Evolutionary conservation across 2,329 filamentous ascomycete species (phyloP), one percentile per base, ranked within the genome.

Genomic region (Aspergillus ustus): DNA sequence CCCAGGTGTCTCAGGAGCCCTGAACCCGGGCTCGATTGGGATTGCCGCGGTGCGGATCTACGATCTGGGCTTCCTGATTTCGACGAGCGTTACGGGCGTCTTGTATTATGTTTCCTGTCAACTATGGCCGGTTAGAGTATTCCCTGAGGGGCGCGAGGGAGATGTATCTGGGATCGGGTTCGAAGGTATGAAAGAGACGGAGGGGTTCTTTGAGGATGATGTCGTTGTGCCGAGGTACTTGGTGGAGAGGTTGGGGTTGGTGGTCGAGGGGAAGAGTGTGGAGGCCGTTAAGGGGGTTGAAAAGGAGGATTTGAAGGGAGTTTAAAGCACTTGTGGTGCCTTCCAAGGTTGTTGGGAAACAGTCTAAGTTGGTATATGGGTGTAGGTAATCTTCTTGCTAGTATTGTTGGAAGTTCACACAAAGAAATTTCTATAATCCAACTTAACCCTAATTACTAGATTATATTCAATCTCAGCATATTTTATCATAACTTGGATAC

Each of bases 151-250:
- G 22, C 13, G 34, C 8, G 25, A 19, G 43, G 52, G 31, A 4
- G 13, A 48, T 11, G 52, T 17, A n/a, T 31, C 25, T 25, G 25
- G 25, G 25, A 25, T 19, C 2, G 28, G 43, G 22, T 46, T 17
- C 7, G 52, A 55, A 43, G n/a, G 9, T 7, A 55, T 55, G 52
- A n/a, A n/a, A 28, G 4, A n/a, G n/a, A 46, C 52, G 52, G 52
- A 55, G 52, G 52, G 52, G 3, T 55, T 55, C 19, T 55, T 55
- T 25, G 31, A 6, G 3, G 51, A 53, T 40, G 51, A 53, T 20
- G 51, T 8, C 34, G 20, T 28, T 53, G 22, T 53, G 15, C 51
- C 51, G 29, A 34, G 28, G 19, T 53, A 53, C 11, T 9, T 53
- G 7, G 9, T 28, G 20, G 51, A 44, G 51, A 45, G 8, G n/a